Evolutionary conservation across 257 asterid genomes (phyloP).

Genomic region (Fraxinus excelsior): DNA sequence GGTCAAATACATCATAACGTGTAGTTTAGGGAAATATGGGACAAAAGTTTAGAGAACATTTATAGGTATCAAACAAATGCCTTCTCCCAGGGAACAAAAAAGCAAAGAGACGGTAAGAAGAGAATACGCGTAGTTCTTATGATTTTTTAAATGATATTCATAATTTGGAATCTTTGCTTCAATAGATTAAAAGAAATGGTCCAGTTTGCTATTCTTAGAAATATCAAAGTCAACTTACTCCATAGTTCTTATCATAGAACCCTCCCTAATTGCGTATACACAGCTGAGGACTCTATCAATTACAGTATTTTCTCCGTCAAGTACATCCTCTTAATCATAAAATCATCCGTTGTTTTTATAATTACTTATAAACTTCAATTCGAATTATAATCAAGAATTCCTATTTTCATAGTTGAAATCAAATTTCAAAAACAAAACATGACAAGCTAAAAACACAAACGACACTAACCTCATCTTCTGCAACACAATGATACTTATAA

Average conservation of each 20-base stretch:
- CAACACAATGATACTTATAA: constrained; percentile 64
- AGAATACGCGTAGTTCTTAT: not conserved
- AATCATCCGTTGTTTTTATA: not conserved
- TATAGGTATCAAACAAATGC: not conserved
- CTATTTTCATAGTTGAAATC: not conserved
- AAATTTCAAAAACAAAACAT: not conserved
- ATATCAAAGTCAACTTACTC: constrained; percentile 31
- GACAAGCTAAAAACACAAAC: not conserved
- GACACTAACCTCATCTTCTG: constrained; percentile 84
- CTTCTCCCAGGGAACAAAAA: not conserved
- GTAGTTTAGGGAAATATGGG: not conserved
- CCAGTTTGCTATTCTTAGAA: not conserved
- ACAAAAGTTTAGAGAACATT: not conserved
- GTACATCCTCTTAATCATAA: not conserved
- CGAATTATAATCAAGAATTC: not conserved
- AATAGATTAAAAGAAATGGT: not conserved
- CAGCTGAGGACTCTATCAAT: not conserved
- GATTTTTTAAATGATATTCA: too few species aligned
- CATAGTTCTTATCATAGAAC: constrained; percentile 12
- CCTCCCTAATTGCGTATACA: not conserved
- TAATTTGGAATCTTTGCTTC: not conserved
- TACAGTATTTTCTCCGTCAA: not conserved
- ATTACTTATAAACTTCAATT: not conserved
- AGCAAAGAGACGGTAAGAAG: not conserved
- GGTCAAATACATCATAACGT: not conserved